Conservation (phyloP, 2,329 filamentous ascomycete genomes). For the Penicillium sp. region DNA sequence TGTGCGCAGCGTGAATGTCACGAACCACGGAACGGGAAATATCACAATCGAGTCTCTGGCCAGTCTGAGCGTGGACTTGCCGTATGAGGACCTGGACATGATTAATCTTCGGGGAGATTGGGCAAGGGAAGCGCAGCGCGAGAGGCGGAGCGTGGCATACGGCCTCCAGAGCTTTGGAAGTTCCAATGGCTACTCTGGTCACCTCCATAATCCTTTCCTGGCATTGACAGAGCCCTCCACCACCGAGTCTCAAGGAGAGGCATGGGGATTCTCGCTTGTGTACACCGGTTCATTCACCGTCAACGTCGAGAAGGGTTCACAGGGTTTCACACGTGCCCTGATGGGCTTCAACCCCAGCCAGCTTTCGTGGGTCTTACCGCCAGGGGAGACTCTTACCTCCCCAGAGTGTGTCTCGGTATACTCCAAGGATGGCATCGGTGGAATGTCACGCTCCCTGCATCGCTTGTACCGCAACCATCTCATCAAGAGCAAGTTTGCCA, state of each 20-base stretch:
- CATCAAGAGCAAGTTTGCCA: slow-evolving; percentile 55
- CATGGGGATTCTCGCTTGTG: slow-evolving; percentile 63
- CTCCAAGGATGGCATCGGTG: slow-evolving; percentile 57
- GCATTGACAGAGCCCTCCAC: slow-evolving; percentile 55
- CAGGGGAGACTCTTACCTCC: slow-evolving; percentile 57
- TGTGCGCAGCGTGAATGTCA: slow-evolving; percentile 59
- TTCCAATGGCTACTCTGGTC: slow-evolving; percentile 60
- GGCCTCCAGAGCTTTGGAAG: slow-evolving; percentile 58
- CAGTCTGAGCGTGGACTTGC: slow-evolving; percentile 61
- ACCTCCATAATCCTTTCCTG: slow-evolving; percentile 64
- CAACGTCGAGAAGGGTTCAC: slow-evolving; percentile 61
- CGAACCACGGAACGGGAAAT: slow-evolving; percentile 54
- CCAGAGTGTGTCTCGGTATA: slow-evolving; percentile 64
- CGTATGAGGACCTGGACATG: slow-evolving; percentile 60
- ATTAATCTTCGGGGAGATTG: slow-evolving; percentile 62
- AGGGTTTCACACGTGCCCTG: slow-evolving; percentile 59
- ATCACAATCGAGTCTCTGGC: slow-evolving; percentile 57
- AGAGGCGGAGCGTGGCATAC: slow-evolving; percentile 55
- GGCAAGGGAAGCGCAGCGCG: slow-evolving; percentile 56
- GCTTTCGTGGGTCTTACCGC: slow-evolving; percentile 55
- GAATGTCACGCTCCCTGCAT: slow-evolving; percentile 62
- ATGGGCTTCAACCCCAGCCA: slow-evolving; percentile 61
- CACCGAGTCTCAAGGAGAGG: slow-evolving; percentile 60
- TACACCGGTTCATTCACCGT: slow-evolving; percentile 63
- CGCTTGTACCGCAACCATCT: slow-evolving; percentile 61